Evolutionary conservation across 306 rosid species (phyloP).

Genomic region (Pterocarpus santalinus): DNA sequence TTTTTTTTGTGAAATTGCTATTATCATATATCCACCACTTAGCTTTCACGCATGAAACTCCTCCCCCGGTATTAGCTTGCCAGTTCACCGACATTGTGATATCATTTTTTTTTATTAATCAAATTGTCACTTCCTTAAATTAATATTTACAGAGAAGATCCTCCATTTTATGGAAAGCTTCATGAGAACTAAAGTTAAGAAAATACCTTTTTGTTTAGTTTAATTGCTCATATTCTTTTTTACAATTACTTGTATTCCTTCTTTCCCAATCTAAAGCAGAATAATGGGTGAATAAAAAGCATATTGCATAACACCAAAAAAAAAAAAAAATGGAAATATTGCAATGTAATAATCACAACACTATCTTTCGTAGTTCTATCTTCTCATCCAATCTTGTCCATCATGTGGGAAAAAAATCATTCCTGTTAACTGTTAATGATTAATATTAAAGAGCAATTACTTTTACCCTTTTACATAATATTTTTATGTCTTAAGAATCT

Average conservation of each 20-base stretch:
- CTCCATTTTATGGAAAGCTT: not conserved
- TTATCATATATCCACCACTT: conserved; percentile 32
- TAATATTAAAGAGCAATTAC: too few relatives aligned
- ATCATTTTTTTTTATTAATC: not conserved
- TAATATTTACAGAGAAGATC: not conserved
- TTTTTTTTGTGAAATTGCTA: not conserved
- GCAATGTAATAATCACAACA: not conserved
- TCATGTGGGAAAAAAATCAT: not conserved
- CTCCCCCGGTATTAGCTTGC: not conserved
- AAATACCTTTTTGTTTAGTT: not conserved
- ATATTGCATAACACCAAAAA: not conserved
- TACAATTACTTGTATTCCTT: not conserved
- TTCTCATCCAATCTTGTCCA: not conserved
- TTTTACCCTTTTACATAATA: too few relatives aligned
- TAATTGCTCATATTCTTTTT: not conserved
- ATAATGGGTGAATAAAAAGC: not conserved
- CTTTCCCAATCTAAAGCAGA: not conserved
- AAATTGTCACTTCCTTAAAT: not conserved
- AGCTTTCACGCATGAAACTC: conserved; percentile 14
- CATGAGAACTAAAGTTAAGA: not conserved
- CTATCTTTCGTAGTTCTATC: not conserved
- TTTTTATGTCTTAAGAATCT: too few relatives aligned
- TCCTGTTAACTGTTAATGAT: too few relatives aligned
- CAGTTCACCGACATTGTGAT: conserved; percentile 30
- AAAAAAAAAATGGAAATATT: not conserved